These are phyloP conservation scores for Pyrus communis DNA, from an alignment of 306 rosid species.

Conservation along the genomic window DNA sequence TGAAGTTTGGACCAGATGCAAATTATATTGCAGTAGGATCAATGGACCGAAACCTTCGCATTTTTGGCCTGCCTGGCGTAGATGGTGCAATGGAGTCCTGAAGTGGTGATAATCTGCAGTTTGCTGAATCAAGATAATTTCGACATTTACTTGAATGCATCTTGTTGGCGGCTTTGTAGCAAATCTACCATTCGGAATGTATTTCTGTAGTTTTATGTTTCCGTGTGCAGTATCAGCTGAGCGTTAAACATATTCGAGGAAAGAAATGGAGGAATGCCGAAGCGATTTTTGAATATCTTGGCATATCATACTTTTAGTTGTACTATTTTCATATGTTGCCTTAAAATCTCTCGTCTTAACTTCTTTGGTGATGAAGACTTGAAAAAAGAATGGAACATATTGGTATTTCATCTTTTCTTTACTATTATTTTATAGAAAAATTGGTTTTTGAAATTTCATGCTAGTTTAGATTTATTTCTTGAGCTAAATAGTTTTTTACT, in stretches of 20 bases:
- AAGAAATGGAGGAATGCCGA: neutral
- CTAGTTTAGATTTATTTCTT: too few relatives aligned
- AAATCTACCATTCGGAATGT: constrained; percentile 17
- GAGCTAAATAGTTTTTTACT: too few relatives aligned
- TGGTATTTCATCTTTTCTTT: too few relatives aligned
- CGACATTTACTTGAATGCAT: neutral
- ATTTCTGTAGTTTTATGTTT: constrained; percentile 27
- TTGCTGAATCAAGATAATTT: neutral
- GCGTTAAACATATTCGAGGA: neutral
- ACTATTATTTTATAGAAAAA: too few relatives aligned
- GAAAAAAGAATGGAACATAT: too few relatives aligned
- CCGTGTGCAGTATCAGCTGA: constrained; percentile 13
- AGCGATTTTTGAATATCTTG: neutral
- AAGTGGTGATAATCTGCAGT: neutral
- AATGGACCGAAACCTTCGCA: constrained; percentile 89
- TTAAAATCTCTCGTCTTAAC: too few relatives aligned
- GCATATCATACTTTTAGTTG: neutral
- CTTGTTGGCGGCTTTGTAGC: constrained; percentile 1
- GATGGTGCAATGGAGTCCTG: constrained; percentile 37
- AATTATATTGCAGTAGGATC: constrained; percentile 85
- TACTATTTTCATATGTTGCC: neutral
- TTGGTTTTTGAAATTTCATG: too few relatives aligned
- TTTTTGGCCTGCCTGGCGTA: constrained; percentile 68
- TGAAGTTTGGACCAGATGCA: constrained; percentile 83
- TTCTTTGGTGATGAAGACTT: too few relatives aligned